Conservation (phyloP, 306 rosid genomes). For the Corylus heterophylla region DNA sequence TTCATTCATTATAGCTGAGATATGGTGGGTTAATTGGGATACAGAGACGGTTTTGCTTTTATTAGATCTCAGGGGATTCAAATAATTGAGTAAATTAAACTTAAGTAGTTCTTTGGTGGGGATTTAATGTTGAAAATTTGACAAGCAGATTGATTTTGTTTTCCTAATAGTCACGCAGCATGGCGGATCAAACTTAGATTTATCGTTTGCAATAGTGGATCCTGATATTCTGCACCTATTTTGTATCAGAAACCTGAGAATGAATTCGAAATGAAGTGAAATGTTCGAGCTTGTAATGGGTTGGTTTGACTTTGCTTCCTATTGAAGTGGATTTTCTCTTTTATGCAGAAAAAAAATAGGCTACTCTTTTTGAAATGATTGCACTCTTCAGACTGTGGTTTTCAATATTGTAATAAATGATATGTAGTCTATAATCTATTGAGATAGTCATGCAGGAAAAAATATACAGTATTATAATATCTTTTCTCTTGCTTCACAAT, state of each 20-base stretch:
- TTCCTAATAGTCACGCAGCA: neutral
- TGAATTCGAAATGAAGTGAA: neutral
- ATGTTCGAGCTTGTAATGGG: conserved; percentile 9
- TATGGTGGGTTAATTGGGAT: conserved; percentile 16
- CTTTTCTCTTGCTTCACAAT: neutral
- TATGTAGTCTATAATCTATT: neutral
- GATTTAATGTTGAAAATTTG: neutral
- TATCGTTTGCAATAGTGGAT: neutral
- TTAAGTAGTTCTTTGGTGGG: neutral
- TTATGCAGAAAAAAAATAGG: neutral
- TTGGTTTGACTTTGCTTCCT: neutral
- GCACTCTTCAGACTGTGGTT: neutral
- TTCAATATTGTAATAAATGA: neutral
- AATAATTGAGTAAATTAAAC: neutral
- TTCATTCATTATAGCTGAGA: neutral
- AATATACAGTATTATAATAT: neutral
- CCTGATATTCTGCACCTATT: neutral
- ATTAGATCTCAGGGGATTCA: conserved; percentile 28
- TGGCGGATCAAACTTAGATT: conserved; percentile 18
- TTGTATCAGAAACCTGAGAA: neutral
- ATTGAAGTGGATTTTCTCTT: neutral
- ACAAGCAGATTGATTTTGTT: neutral
- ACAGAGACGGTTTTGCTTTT: neutral
- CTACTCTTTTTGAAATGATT: neutral
- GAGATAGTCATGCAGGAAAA: neutral